Conservation (phyloP, 2,329 filamentous ascomycete species). For the Ceratocystis colombiana region DNA sequence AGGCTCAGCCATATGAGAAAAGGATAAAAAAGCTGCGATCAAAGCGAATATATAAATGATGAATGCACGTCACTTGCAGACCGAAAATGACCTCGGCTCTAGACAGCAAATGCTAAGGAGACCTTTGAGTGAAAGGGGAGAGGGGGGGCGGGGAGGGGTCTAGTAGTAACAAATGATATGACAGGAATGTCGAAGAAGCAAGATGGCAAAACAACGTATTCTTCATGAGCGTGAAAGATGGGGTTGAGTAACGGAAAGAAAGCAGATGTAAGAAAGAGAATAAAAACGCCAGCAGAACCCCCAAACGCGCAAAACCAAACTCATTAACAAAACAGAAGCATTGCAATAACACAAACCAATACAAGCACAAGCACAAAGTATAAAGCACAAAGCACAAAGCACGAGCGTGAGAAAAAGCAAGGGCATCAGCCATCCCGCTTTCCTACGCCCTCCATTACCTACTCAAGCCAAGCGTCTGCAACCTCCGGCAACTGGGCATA, state of each 20-base stretch:
- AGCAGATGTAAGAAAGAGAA: neutral
- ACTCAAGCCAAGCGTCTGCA: constrained; percentile 37
- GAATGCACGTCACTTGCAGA: neutral
- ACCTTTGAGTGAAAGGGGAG: neutral
- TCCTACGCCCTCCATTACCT: constrained; percentile 24
- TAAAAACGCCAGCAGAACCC: neutral
- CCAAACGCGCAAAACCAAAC: neutral
- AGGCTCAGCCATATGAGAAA: too few species aligned
- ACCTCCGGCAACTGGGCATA: constrained; percentile 44
- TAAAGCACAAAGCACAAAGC: constrained; percentile 1
- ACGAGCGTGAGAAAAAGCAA: neutral
- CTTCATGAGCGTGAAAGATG: neutral
- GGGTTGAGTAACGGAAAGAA: neutral
- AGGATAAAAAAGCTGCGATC: neutral
- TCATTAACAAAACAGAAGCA: neutral
- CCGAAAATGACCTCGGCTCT: neutral
- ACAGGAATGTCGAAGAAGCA: neutral
- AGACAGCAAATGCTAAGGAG: too few species aligned
- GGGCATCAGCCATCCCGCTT: neutral
- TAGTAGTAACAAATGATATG: neutral
- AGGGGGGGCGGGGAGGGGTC: neutral
- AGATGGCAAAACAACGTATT: neutral
- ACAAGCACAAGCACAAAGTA: constrained; percentile 2
- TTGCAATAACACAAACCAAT: neutral
- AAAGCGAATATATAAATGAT: neutral